Conservation (phyloP, 768 basidiomycete genomes). For the Nidula microcarpa region DNA sequence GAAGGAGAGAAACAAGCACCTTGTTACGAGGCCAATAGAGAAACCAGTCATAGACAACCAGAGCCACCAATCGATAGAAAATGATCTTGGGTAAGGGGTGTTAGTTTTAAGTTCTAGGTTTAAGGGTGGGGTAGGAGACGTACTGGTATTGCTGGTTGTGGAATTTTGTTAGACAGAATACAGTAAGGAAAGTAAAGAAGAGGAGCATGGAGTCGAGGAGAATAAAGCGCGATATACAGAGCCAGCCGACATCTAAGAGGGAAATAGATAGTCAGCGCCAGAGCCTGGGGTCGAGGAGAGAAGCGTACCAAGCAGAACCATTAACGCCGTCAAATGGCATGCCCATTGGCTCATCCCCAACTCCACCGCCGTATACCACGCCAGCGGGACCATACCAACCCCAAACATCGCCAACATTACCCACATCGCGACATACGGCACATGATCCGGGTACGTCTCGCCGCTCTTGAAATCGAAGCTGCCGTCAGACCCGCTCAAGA, state of each 20-base stretch:
- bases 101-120: constrained; percentile 8
- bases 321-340: constrained; percentile 87
- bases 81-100: constrained; percentile 37
- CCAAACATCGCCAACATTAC: constrained; percentile 94
- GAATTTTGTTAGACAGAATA: constrained; percentile 90
- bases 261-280: too few relatives aligned
- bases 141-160: constrained; percentile 96
- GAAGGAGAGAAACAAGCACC: constrained; percentile 36
- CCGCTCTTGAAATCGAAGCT: constrained; percentile 94
- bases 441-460: constrained; percentile 71
- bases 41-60: constrained; percentile 89
- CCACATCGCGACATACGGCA: constrained; percentile 94
- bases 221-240: constrained; percentile 96
- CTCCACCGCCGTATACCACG: constrained; percentile 95
- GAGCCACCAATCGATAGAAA: constrained; percentile 96
- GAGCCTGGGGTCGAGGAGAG: not conserved
- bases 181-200: constrained; percentile 97
- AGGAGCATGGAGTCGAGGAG: constrained; percentile 98
- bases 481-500: constrained; percentile 90
- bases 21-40: constrained; percentile 93
- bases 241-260: constrained; percentile 87
- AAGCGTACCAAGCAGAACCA: constrained; percentile 83
- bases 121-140: constrained; percentile 21
- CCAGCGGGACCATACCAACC: constrained; percentile 91
- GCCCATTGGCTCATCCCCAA: constrained; percentile 88